phyloP scores from a whole-genome alignment of 306 rosid genomes.

The Fragaria nilgerrensis region DNA sequence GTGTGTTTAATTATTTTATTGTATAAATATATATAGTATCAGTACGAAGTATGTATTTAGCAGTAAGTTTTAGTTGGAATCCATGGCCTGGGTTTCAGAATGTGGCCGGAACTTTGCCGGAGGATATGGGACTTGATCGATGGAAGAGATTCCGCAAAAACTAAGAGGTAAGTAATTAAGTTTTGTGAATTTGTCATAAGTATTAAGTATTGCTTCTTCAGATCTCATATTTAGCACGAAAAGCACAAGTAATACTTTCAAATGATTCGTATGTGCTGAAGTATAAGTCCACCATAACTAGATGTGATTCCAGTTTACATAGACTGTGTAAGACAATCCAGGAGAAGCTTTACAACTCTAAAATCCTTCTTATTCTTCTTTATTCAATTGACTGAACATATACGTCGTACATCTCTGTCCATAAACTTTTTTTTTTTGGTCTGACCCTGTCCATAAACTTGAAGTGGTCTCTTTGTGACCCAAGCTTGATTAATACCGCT shows the following conservation, averaged over 20 bases:
- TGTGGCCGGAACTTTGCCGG: constrained; percentile 21
- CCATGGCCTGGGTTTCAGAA: constrained; percentile 32
- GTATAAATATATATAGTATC: neutral
- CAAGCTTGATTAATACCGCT: constrained; percentile 58
- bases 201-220: neutral
- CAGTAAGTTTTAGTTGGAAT: neutral
- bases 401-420: constrained; percentile 21
- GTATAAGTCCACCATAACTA: too few species aligned
- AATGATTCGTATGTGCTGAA: too few species aligned
- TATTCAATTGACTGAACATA: too few species aligned
- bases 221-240: neutral
- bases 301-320: too few species aligned
- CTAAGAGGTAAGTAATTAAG: constrained; percentile 12
- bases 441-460: constrained; percentile 49
- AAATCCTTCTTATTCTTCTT: too few species aligned
- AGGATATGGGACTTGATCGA: constrained; percentile 61
- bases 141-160: constrained; percentile 61
- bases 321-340: too few species aligned
- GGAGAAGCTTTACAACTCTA: too few species aligned
- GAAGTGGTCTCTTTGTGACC: constrained; percentile 41
- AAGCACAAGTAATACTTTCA: neutral
- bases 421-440: too few species aligned
- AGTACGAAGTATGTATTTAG: neutral
- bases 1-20: neutral
- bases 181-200: neutral